Conservation (phyloP, 2,329 filamentous ascomycete species). For the Emmonsia crescens region DNA sequence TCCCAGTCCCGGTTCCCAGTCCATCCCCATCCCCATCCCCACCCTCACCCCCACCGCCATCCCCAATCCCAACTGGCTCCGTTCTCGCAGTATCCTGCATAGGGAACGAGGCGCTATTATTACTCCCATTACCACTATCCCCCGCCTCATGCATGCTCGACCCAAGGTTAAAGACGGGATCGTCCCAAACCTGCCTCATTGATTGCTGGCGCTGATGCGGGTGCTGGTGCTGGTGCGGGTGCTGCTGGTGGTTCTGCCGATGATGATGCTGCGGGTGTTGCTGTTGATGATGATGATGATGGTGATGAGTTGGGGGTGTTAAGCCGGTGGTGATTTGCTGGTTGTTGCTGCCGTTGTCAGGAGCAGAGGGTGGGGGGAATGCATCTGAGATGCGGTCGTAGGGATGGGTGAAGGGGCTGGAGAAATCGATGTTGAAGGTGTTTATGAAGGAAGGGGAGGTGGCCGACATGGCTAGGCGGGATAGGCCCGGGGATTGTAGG, state of each 20-base stretch:
- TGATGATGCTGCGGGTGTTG: background rate
- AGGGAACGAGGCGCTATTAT: background rate
- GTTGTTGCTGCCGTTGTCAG: background rate
- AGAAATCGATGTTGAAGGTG: slow-evolving; percentile 6
- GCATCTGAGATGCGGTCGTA: background rate
- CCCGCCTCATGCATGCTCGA: slow-evolving; percentile 2
- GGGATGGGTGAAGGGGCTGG: slow-evolving; percentile 3
- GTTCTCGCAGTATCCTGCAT: background rate
- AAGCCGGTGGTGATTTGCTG: background rate
- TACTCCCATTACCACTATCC: background rate
- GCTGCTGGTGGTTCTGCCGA: background rate
- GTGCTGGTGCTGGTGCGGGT: background rate
- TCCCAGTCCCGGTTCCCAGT: background rate
- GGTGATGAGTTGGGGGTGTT: background rate
- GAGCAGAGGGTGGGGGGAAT: background rate
- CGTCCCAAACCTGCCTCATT: slow-evolving; percentile 4
- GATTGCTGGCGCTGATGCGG: slow-evolving; percentile 1
- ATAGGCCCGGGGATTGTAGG: background rate
- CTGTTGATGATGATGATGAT: background rate
- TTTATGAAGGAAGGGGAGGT: slow-evolving; percentile 1
- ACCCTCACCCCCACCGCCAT: too few relatives aligned
- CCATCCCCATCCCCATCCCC: background rate
- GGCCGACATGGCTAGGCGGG: background rate
- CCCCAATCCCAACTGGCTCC: background rate
- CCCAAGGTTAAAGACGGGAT: slow-evolving; percentile 5